These are phyloP conservation scores for Colletotrichum sp. DNA, from an alignment of 2,329 filamentous ascomycete species.

Conservation along the genomic window DNA sequence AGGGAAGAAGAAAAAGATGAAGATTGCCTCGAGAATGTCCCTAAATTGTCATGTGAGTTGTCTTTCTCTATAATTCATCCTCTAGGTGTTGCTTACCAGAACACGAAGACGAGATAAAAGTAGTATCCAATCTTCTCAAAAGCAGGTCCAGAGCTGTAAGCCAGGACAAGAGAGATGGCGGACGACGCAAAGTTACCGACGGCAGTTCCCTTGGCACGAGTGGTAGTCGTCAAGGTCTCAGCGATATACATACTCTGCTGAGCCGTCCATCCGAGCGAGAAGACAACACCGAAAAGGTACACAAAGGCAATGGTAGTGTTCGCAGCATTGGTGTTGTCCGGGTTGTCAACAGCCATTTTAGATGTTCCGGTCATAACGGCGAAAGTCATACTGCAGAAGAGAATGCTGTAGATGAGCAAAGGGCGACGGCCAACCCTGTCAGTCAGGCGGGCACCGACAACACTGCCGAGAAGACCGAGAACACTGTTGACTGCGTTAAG, in stretches of 20 bases:
- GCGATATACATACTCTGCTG: slow-evolving; percentile 57
- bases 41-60: background rate
- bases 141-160: slow-evolving; percentile 48
- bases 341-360: slow-evolving; percentile 46
- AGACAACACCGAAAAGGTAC: slow-evolving; percentile 57
- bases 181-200: slow-evolving; percentile 47
- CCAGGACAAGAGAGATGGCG: slow-evolving; percentile 42
- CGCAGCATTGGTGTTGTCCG: slow-evolving; percentile 39
- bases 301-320: slow-evolving; percentile 56
- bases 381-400: slow-evolving; percentile 51
- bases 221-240: slow-evolving; percentile 49
- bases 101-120: slow-evolving; percentile 51
- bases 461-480: slow-evolving; percentile 54
- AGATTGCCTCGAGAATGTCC: slow-evolving; percentile 42
- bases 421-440: slow-evolving; percentile 63
- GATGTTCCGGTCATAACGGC: slow-evolving; percentile 54
- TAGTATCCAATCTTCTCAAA: slow-evolving; percentile 49
- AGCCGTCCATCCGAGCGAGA: slow-evolving; percentile 56
- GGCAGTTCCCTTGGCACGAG: slow-evolving; percentile 49
- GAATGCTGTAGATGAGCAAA: slow-evolving; percentile 51
- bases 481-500: slow-evolving; percentile 60
- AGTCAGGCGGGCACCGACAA: slow-evolving; percentile 60
- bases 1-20: slow-evolving; percentile 57
- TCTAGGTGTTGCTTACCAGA: slow-evolving; percentile 34
- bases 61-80: background rate